Base-by-base conservation (phyloP, 176 grass and related monocot genomes). In the Oryza brachyantha region DNA sequence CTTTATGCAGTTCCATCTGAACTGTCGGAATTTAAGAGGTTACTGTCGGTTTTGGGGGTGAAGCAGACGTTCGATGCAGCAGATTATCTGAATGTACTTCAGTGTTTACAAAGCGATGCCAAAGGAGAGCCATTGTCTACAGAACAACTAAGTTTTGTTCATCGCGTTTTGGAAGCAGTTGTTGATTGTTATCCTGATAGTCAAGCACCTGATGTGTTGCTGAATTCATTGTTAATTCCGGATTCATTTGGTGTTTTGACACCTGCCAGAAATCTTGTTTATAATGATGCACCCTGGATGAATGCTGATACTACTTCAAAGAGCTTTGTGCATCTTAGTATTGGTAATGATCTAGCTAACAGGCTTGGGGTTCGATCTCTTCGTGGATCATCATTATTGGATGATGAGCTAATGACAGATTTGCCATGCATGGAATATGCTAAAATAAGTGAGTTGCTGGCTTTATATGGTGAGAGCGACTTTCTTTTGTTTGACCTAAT, bases 221-320 rank as follows among this genome's bases (percentile, higher is more conserved):
- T 90, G 61, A 94, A 79, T 65, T 90, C 76, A 55, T 82, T 97
- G 78, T 64, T 92, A 54, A 88, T 97, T 90, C 94, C 94, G 50
- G 89, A 97, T 90, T 97, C 81, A 79, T 83, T 73, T 61, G 91
- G 91, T 45, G 64, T 94, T 75, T 68, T 97, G 64, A 75, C 77
- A 89, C 73, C 89, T 88, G 78, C 91, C 72, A 89, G 84, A 74
- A 90, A 85, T 79, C 91, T 97, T 84, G 70, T 97, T 60, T 97
- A 97, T 80, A 94, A 97, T 55, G 94, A 97, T 74, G 94, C 89
- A 79, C 91, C 94, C 76, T 97, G 94, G 94, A 92, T 97, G 89
- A 79, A 88, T 83, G 85, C 76, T 83, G 74, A 80, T 78, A 29
- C 82, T 12, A 86, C 72, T 57, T 80, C 82, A 79, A 94, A 93